phyloP scores from a whole-genome alignment of 2,329 filamentous ascomycete species.

The Podosphaera xanthii region DNA sequence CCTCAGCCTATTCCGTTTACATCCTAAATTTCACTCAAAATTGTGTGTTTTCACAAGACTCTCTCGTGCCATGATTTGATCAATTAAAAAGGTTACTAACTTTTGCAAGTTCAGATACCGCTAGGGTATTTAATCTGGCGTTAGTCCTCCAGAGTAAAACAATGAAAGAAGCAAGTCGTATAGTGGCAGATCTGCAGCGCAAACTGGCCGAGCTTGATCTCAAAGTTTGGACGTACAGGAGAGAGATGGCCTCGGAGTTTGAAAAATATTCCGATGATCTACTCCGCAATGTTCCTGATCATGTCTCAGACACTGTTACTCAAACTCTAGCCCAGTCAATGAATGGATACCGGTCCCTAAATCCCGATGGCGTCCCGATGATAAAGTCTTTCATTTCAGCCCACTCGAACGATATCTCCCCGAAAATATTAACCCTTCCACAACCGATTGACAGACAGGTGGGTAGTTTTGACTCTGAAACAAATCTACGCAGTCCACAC shows the following conservation, averaged over 20 bases:
- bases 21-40: too few relatives aligned
- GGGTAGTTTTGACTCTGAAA: constrained; percentile 13
- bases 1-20: too few relatives aligned
- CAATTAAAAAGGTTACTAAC: too few relatives aligned
- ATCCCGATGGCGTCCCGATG: constrained; percentile 6
- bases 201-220: constrained; percentile 28
- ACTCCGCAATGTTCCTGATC: constrained; percentile 23
- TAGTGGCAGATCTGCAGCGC: constrained; percentile 12
- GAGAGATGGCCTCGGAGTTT: constrained; percentile 34
- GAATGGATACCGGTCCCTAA: constrained; percentile 10
- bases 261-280: constrained; percentile 28
- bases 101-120: too few relatives aligned
- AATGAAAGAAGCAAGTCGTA: constrained; percentile 28
- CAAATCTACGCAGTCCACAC: constrained; percentile 22
- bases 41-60: too few relatives aligned
- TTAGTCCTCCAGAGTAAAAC: not conserved
- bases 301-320: constrained; percentile 25
- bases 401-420: constrained; percentile 9
- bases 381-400: not conserved
- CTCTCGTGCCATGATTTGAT: too few relatives aligned
- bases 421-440: constrained; percentile 3
- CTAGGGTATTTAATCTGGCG: too few relatives aligned
- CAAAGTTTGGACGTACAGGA: constrained; percentile 32
- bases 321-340: constrained; percentile 17
- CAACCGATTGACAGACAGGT: constrained; percentile 11